phyloP scores from a whole-genome alignment of 768 basidiomycete species.

The Amanita subjunquillea region DNA sequence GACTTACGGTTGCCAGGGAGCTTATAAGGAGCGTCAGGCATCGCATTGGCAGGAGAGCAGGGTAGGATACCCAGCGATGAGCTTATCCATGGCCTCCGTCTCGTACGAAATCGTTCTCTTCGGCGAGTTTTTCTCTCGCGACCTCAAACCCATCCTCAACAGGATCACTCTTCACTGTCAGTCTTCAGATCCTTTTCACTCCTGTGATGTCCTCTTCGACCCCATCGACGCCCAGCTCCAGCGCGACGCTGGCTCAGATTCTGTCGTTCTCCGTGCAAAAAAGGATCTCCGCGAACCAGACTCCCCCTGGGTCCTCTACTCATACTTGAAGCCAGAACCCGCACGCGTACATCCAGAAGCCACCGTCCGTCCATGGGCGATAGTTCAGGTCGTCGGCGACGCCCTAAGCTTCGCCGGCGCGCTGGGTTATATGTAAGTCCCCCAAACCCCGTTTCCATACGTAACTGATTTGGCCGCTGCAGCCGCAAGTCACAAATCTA shows the following conservation, averaged over 20 bases:
- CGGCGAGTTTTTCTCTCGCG: constrained; percentile 71
- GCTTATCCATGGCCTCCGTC: constrained; percentile 36
- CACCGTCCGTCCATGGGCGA: constrained; percentile 80
- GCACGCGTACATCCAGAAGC: constrained; percentile 77
- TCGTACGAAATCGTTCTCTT: constrained; percentile 77
- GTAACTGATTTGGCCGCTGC: background rate
- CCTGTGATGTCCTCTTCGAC: constrained; percentile 74
- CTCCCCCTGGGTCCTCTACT: constrained; percentile 67
- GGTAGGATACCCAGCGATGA: background rate
- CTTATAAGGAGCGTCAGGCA: constrained; percentile 7
- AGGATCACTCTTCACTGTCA: constrained; percentile 77
- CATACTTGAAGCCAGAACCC: constrained; percentile 79
- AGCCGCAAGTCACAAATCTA: constrained; percentile 67
- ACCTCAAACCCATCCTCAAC: constrained; percentile 69
- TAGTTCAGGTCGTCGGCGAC: constrained; percentile 69
- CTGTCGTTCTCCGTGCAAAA: constrained; percentile 60
- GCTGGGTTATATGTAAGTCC: constrained; percentile 60
- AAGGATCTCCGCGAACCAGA: constrained; percentile 60
- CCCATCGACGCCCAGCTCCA: constrained; percentile 59
- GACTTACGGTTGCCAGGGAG: constrained; percentile 8
- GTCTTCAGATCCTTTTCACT: constrained; percentile 63
- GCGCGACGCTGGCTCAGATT: constrained; percentile 52
- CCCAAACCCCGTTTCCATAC: background rate
- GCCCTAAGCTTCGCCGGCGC: constrained; percentile 74
- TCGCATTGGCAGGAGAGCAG: background rate